These are phyloP conservation scores for Fistulinella cinereoalba DNA, from an alignment of 1,284 basidiomycete species.

Conservation along the genomic window DNA sequence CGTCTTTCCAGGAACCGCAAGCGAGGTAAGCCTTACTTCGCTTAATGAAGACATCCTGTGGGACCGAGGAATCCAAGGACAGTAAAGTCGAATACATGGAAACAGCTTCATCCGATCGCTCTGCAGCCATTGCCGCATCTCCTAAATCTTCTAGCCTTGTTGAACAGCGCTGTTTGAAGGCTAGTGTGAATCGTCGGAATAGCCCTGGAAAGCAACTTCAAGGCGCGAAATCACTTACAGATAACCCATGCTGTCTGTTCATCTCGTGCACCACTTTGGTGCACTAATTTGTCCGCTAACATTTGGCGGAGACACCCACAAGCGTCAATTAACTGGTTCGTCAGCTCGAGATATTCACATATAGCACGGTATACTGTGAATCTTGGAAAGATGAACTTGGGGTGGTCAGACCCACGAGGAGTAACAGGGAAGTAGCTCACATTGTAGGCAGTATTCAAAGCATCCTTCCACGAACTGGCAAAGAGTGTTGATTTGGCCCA, in stretches of 20 bases:
- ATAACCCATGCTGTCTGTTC: too few species aligned
- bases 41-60: background rate
- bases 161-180: background rate
- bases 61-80: background rate
- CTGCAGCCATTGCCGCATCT: background rate
- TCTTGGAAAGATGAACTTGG: constrained; percentile 2
- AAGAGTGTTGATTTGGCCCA: constrained; percentile 3
- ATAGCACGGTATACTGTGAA: background rate
- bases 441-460: background rate
- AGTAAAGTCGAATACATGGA: background rate
- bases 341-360: background rate
- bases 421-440: background rate
- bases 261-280: too few species aligned
- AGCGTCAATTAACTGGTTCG: background rate
- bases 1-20: background rate
- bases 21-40: background rate
- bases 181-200: too few species aligned
- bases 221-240: too few species aligned
- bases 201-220: too few species aligned
- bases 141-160: background rate
- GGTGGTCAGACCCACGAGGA: background rate
- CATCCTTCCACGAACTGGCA: background rate
- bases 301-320: background rate
- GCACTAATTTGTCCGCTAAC: too few species aligned
- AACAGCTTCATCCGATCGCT: background rate